phyloP scores from a whole-genome alignment of 305 asterid species.

The Fraxinus paxiana region DNA sequence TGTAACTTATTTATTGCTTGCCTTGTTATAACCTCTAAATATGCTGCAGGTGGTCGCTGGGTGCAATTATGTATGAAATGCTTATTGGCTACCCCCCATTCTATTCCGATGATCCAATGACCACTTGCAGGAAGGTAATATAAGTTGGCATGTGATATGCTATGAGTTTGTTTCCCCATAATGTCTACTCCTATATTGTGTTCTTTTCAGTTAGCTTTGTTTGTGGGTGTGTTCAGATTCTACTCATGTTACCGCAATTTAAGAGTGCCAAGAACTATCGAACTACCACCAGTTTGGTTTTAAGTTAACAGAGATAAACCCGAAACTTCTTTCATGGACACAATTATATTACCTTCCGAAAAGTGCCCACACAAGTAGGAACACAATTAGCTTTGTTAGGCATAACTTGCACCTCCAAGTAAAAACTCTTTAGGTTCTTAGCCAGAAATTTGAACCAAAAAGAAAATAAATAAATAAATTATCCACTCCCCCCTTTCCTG shows the following conservation, averaged over 20 bases:
- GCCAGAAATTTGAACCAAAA: not conserved
- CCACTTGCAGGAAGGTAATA: constrained; percentile 89
- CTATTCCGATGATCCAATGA: constrained; percentile 84
- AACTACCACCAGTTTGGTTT: not conserved
- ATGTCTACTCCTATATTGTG: constrained; percentile 1
- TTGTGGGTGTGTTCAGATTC: constrained; percentile 1
- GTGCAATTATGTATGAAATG: constrained; percentile 97
- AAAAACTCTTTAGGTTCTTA: not conserved
- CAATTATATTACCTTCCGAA: not conserved
- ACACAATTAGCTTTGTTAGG: constrained; percentile 7
- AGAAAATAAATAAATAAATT: not conserved
- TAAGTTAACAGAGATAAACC: not conserved
- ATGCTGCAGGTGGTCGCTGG: constrained; percentile 92
- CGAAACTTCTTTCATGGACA: constrained; percentile 3
- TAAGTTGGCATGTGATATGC: not conserved
- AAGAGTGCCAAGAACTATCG: not conserved
- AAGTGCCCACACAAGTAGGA: not conserved
- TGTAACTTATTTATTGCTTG: not conserved
- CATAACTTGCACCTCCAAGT: not conserved
- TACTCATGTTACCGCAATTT: not conserved
- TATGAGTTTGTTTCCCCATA: not conserved
- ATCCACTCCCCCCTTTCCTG: constrained; percentile 37
- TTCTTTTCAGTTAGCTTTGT: not conserved
- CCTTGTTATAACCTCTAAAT: constrained; percentile 23
- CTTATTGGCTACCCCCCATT: constrained; percentile 95